Evolutionary conservation across 2,329 filamentous ascomycete genomes (phyloP), one percentile per base, ranked within the genome.

Genomic region (Aspergillus brunneoviolaceus): DNA sequence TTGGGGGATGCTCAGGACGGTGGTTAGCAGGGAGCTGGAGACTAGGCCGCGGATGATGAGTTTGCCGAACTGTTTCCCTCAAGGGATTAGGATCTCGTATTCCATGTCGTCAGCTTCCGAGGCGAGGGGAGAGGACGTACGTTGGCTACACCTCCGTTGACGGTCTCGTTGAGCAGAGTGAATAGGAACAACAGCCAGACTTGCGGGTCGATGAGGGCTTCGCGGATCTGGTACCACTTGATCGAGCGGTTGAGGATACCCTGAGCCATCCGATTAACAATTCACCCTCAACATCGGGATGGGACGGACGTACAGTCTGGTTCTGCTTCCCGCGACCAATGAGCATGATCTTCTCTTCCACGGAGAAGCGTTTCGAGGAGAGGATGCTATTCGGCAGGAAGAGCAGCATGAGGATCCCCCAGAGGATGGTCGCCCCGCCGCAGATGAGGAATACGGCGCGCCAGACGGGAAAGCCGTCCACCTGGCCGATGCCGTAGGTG

Each of bases 1-100:
- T 49, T 81, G 78, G 0, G 84, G 84, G 33, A 86, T 85, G 0
- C 82, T 84, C 3, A 83, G 76, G 0, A 80, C 80, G 0, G 82
- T 83, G 0, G 84, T 84, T 7, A 75, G 66, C 0, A 84, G 72
- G 0, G 80, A 64, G 51, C 79, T 74, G 1, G 80, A 78, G 58
- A 84, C 84, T 16, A 73, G 58, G 11, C 70, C 70, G 54, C 71
- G 71, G 67, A 85, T 78, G 57, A 85, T 85, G 23, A 84, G 76
- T 57, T 83, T 85, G 45, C 81, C 80, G 62, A 85, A 85, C 61
- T 61, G 16, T 49, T 19, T 51, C 21, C 11, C 23, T 4, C 19
- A 0, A 5, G 14, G 55, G 29, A 21, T 29, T 7, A 31, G 21
- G 21, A 21, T 21, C 21, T 21, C 21, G 21, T 19, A n/a, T 27